Percentiles rank a stretch among this genome's conserved stretches.
phyloP scores from a whole-genome alignment of 176 grass and related monocot genomes.

The Lolium perenne region DNA sequence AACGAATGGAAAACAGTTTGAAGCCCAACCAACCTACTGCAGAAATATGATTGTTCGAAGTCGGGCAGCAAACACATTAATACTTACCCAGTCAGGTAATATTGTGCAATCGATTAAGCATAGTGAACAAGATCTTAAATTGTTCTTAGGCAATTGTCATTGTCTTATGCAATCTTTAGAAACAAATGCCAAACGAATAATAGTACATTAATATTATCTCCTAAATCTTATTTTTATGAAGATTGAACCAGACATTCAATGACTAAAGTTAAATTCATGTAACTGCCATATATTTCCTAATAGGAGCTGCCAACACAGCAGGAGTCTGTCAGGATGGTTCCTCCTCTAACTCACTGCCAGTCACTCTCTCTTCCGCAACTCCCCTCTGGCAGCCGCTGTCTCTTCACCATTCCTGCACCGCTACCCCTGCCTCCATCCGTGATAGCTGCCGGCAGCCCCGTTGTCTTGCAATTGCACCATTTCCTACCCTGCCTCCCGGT shows the following conservation, averaged over 20 bases:
- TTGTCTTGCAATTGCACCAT: background rate
- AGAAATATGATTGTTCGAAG: background rate
- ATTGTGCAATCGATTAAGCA: background rate
- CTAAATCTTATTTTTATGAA: background rate
- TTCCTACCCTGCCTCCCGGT: background rate
- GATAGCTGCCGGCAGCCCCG: background rate
- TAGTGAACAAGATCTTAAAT: no score
- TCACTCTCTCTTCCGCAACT: no score
- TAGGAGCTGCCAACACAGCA: no score
- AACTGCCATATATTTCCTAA: background rate
- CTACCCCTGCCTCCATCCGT: background rate
- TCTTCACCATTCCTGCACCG: background rate
- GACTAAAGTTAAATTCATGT: no score
- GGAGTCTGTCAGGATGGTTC: no score
- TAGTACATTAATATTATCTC: no score
- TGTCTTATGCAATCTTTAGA: no score
- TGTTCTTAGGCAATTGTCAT: no score
- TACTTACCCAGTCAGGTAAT: background rate
- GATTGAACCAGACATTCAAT: background rate
- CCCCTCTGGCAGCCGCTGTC: background rate
- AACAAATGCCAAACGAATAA: no score
- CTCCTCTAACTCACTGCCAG: background rate
- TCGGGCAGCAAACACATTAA: background rate
- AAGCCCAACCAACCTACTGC: background rate
- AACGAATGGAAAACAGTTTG: background rate